A percentile compares a stretch with the other conserved stretches of the same genome.
Evolutionary conservation across 2,329 filamentous ascomycete genomes (phyloP).

Genomic region (Acephala macrosclerotiorum): DNA sequence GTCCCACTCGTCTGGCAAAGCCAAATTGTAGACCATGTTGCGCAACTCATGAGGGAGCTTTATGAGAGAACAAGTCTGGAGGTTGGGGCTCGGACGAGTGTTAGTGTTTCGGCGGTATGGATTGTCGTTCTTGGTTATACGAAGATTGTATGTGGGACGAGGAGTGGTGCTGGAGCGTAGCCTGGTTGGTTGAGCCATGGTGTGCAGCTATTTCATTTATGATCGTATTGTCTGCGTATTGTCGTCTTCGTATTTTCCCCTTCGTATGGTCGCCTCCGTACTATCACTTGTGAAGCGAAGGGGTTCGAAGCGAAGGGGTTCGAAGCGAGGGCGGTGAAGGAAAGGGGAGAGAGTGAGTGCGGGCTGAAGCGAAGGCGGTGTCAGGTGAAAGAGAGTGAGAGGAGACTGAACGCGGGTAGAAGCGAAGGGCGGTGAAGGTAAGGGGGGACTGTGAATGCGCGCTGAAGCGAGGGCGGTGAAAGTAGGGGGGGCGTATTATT

Average conservation of each 20-base stretch:
- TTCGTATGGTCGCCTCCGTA: background rate
- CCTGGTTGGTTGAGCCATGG: background rate
- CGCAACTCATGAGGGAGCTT: constrained; percentile 11
- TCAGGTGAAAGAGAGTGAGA: no score
- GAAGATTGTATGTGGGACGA: background rate
- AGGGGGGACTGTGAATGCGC: no score
- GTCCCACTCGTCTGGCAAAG: background rate
- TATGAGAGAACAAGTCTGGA: background rate
- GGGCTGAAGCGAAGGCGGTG: background rate
- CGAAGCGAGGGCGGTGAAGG: no score
- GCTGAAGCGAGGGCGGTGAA: background rate
- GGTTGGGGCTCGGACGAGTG: background rate
- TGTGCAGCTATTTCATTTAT: background rate
- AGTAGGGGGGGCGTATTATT: no score
- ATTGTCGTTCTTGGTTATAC: background rate
- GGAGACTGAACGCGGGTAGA: no score
- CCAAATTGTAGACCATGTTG: background rate
- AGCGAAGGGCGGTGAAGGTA: background rate
- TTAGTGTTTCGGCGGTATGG: background rate
- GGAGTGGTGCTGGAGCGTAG: background rate
- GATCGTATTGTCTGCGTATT: background rate
- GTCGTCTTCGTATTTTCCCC: background rate
- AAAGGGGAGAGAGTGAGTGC: no score
- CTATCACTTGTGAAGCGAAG: no score
- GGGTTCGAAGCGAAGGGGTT: no score